These are phyloP conservation scores for Pleurotus giganteus DNA, from an alignment of 768 basidiomycete species.

Conservation along the genomic window DNA sequence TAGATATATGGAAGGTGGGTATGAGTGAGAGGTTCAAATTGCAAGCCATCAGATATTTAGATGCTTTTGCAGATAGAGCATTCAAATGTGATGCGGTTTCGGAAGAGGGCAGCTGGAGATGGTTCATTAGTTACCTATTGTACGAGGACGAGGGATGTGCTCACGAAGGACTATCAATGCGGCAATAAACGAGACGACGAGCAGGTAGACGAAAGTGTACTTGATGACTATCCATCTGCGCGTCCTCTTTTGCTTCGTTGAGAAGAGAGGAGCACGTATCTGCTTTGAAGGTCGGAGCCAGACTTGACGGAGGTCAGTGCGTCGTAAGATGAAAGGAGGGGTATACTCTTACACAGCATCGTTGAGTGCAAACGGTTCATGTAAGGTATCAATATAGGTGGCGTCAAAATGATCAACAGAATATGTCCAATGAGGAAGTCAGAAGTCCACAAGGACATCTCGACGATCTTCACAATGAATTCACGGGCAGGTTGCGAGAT, in stretches of 20 bases:
- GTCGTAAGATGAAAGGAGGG: slow-evolving; percentile 5
- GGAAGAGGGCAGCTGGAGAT: slow-evolving; percentile 72
- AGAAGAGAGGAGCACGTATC: slow-evolving; percentile 90
- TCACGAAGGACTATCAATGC: slow-evolving; percentile 81
- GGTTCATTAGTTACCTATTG: slow-evolving; percentile 15
- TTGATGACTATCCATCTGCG: slow-evolving; percentile 91
- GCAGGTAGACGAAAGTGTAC: slow-evolving; percentile 79
- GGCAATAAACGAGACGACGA: slow-evolving; percentile 74
- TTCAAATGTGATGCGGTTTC: slow-evolving; percentile 69
- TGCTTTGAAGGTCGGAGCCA: slow-evolving; percentile 96
- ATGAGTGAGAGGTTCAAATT: neutral
- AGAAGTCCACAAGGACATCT: slow-evolving; percentile 95
- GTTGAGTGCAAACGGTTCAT: slow-evolving; percentile 89
- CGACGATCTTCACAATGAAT: slow-evolving; percentile 97
- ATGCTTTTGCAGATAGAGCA: slow-evolving; percentile 87
- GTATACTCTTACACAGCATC: slow-evolving; percentile 71
- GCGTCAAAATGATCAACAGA: slow-evolving; percentile 83
- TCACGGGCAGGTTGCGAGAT: slow-evolving; percentile 96
- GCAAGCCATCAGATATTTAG: slow-evolving; percentile 50
- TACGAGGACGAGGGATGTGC: slow-evolving; percentile 7
- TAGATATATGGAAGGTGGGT: neutral
- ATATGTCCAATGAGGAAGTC: slow-evolving; percentile 89
- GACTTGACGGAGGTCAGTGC: slow-evolving; percentile 46
- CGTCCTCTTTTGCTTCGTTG: slow-evolving; percentile 90
- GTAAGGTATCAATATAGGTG: slow-evolving; percentile 83